Conservation (phyloP, 1,139 yeast genomes). For the Debaryomyces sp. region DNA sequence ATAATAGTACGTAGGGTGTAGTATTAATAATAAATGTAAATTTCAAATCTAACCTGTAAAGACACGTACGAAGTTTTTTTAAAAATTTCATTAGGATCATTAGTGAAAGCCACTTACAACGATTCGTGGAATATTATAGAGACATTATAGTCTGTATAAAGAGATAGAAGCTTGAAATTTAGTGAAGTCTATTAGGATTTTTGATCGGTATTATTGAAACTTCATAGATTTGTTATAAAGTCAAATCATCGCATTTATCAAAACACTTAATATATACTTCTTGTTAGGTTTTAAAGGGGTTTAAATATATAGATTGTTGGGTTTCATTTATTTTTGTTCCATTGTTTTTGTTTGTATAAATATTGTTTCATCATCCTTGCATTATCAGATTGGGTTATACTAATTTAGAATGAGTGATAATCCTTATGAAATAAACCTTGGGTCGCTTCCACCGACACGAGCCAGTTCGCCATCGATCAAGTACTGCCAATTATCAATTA, state of each 20-base stretch:
- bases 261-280: not conserved
- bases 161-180: not conserved
- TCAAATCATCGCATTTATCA: not conserved
- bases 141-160: not conserved
- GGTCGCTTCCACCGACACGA: slow-evolving; percentile 20
- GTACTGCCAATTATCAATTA: slow-evolving; percentile 60
- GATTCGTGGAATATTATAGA: slow-evolving; percentile 2
- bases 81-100: slow-evolving; percentile 1
- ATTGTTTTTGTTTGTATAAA: slow-evolving; percentile 1
- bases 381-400: slow-evolving; percentile 1
- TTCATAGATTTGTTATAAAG: not conserved
- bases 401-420: slow-evolving; percentile 32
- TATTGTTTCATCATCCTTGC: slow-evolving; percentile 3
- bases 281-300: not conserved
- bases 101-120: not conserved
- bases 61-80: slow-evolving; percentile 2
- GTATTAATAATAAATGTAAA: slow-evolving; percentile 1
- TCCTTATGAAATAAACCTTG: slow-evolving; percentile 28
- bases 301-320: not conserved
- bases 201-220: slow-evolving; percentile 1
- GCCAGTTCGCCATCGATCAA: slow-evolving; percentile 49
- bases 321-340: not conserved
- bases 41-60: slow-evolving; percentile 7
- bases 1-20: not conserved
- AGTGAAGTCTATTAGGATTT: not conserved